A percentile compares a stretch with the other conserved stretches of the same genome.
These are phyloP conservation scores for Arthrobotrys pseudoclavata DNA, from an alignment of 2,329 filamentous ascomycete species.

Conservation along the genomic window DNA sequence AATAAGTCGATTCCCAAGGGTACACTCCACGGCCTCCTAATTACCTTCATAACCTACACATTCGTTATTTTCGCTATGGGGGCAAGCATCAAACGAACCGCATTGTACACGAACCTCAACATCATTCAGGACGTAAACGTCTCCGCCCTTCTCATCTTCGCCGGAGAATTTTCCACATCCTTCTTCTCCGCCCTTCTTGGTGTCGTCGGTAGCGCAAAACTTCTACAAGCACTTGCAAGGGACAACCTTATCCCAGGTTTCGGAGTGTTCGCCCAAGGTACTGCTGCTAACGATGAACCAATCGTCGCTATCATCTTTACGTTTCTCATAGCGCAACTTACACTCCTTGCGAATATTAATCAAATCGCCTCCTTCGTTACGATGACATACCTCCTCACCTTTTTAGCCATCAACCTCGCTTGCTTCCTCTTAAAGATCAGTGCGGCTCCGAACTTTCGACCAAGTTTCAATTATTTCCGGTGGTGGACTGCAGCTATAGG, in stretches of 20 bases:
- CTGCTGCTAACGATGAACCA: conserved; percentile 79
- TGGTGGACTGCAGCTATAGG: conserved; percentile 84
- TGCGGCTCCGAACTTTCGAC: conserved; percentile 88
- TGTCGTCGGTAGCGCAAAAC: conserved; percentile 84
- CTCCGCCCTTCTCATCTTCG: conserved; percentile 79
- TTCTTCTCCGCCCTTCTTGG: conserved; percentile 91
- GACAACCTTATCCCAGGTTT: conserved; percentile 84
- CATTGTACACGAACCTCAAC: conserved; percentile 81
- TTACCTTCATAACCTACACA: conserved; percentile 82
- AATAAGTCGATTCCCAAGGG: conserved; percentile 87
- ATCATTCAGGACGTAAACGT: conserved; percentile 85
- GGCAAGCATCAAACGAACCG: conserved; percentile 79
- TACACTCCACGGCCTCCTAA: conserved; percentile 81
- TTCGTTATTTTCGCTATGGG: conserved; percentile 84
- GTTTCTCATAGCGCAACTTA: conserved; percentile 80
- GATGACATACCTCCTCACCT: conserved; percentile 94
- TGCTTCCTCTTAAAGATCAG: conserved; percentile 89
- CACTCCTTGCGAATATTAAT: conserved; percentile 85
- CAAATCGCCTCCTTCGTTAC: conserved; percentile 90
- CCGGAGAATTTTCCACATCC: conserved; percentile 84
- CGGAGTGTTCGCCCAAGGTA: conserved; percentile 79
- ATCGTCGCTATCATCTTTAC: conserved; percentile 82
- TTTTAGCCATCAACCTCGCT: conserved; percentile 87
- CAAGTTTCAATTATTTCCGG: conserved; percentile 89
- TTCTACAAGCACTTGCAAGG: conserved; percentile 84